Evolutionary conservation across 371 early-diverging fungal species (phyloP).

Genomic region (Actinomortierella ambigua): DNA sequence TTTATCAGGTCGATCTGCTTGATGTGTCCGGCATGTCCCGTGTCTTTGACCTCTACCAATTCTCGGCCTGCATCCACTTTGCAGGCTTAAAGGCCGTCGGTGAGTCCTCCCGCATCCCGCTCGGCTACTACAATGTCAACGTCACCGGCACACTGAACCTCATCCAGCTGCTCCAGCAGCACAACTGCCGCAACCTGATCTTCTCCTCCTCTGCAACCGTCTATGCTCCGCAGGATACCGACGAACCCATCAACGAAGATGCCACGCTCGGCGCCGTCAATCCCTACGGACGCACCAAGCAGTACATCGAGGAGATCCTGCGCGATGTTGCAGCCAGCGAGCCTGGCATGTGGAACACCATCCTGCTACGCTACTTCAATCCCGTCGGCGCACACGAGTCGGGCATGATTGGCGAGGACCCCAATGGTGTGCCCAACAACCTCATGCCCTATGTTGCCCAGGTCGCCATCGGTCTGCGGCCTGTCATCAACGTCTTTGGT

Average conservation of each 20-base stretch:
- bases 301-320: constrained; percentile 81
- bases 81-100: constrained; percentile 92
- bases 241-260: constrained; percentile 65
- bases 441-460: constrained; percentile 88
- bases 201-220: constrained; percentile 91
- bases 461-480: constrained; percentile 76
- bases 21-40: constrained; percentile 43
- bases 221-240: constrained; percentile 66
- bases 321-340: constrained; percentile 60
- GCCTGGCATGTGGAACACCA: constrained; percentile 34
- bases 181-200: constrained; percentile 73
- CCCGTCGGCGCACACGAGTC: constrained; percentile 89
- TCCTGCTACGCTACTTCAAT: constrained; percentile 80
- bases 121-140: constrained; percentile 89
- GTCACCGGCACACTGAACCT: constrained; percentile 80
- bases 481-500: constrained; percentile 80
- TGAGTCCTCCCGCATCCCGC: constrained; percentile 83
- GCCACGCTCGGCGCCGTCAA: constrained; percentile 69
- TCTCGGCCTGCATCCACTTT: constrained; percentile 88
- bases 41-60: constrained; percentile 69
- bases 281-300: constrained; percentile 90
- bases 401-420: constrained; percentile 90
- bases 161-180: constrained; percentile 66
- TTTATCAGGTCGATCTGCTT: constrained; percentile 62
- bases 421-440: constrained; percentile 85